These are phyloP conservation scores for Wickerhamomyces canadensis DNA, from an alignment of 805 yeast species.

Conservation along the genomic window DNA sequence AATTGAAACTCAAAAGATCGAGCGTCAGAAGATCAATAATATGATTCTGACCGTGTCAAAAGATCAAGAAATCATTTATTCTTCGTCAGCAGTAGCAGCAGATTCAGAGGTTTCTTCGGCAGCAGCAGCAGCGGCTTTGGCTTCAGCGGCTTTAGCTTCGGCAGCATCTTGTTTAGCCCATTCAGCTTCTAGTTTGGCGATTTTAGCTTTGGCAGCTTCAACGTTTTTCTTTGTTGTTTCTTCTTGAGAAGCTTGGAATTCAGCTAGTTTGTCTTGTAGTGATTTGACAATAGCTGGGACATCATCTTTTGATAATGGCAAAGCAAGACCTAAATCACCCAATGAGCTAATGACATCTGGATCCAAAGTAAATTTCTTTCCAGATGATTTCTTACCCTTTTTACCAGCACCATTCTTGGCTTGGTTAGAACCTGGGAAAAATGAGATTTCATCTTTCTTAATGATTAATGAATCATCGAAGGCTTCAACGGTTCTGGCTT, in stretches of 20 bases:
- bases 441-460: slow-evolving; percentile 55
- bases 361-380: slow-evolving; percentile 63
- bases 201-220: slow-evolving; percentile 70
- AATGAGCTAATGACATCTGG: slow-evolving; percentile 74
- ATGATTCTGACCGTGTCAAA: too few relatives aligned
- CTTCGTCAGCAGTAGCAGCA: slow-evolving; percentile 10
- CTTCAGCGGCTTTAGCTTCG: slow-evolving; percentile 17
- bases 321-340: slow-evolving; percentile 66
- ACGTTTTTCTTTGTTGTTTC: slow-evolving; percentile 73
- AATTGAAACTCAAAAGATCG: too few relatives aligned
- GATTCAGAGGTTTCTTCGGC: slow-evolving; percentile 9
- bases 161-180: slow-evolving; percentile 42
- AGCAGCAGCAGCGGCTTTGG: slow-evolving; percentile 7
- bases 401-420: slow-evolving; percentile 32
- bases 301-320: slow-evolving; percentile 75
- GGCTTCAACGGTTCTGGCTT: slow-evolving; percentile 45
- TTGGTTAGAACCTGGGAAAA: slow-evolving; percentile 45
- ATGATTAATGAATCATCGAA: slow-evolving; percentile 61
- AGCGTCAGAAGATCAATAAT: too few relatives aligned
- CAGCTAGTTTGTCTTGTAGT: slow-evolving; percentile 66
- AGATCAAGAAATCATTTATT: slow-evolving; percentile 6
- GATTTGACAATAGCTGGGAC: slow-evolving; percentile 57
- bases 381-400: slow-evolving; percentile 48
- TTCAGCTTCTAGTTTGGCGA: slow-evolving; percentile 58
- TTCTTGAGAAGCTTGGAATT: slow-evolving; percentile 68